phyloP scores from a whole-genome alignment of 352 stramenopile species.

The Sclerospora graminicola region DNA sequence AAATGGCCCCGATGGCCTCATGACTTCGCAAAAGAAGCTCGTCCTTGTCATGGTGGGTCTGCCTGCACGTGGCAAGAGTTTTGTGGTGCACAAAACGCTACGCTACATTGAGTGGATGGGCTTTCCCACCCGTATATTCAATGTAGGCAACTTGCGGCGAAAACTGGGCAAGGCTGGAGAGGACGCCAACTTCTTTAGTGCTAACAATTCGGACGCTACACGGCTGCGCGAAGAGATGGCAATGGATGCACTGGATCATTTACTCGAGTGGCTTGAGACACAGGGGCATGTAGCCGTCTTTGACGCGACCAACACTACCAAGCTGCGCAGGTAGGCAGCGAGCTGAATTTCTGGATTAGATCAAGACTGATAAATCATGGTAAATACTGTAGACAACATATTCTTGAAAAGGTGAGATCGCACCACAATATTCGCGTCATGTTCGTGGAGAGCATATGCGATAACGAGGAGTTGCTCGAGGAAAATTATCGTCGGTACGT shows the following conservation, averaged over 20 bases:
- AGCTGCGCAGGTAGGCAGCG: conserved; percentile 31
- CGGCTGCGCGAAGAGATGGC: conserved; percentile 85
- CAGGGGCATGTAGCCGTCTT: conserved; percentile 90
- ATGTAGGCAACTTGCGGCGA: conserved; percentile 90
- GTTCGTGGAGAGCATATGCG: conserved; percentile 93
- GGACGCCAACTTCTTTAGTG: conserved; percentile 87
- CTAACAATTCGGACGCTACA: conserved; percentile 77
- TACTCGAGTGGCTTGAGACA: conserved; percentile 87
- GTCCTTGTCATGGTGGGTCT: conserved; percentile 91
- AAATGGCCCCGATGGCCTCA: conserved; percentile 33
- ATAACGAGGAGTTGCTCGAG: conserved; percentile 86
- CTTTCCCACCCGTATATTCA: conserved; percentile 89
- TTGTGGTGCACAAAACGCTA: conserved; percentile 90
- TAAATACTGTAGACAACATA: conserved; percentile 28
- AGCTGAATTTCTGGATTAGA: not conserved
- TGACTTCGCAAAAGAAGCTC: conserved; percentile 78
- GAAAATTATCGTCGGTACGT: conserved; percentile 84
- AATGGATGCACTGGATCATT: conserved; percentile 75
- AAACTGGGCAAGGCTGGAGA: conserved; percentile 58
- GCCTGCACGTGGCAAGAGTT: conserved; percentile 92
- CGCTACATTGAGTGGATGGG: conserved; percentile 91
- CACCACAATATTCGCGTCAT: conserved; percentile 79
- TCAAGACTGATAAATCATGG: not conserved
- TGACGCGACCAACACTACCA: conserved; percentile 94
- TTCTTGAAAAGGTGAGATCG: conserved; percentile 49